Evolutionary conservation across 306 rosid species (phyloP), one percentile per base, ranked within the genome.

Genomic region (Ormosia emarginata): DNA sequence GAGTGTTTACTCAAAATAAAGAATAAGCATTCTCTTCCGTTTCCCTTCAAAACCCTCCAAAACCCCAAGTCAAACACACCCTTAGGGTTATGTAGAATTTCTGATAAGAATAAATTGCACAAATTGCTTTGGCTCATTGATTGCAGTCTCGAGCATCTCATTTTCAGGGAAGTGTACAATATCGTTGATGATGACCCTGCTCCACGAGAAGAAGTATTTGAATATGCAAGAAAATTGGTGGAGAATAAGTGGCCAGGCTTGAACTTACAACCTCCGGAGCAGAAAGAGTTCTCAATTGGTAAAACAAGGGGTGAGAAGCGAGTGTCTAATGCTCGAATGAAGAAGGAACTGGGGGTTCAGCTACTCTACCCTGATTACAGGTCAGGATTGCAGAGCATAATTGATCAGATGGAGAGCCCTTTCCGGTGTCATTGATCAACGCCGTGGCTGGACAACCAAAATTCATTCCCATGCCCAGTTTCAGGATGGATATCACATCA

Each of bases 101-200:
- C 24, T 1, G 0, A 24, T 24, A 15, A 5, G 2, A 32, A 50
- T 24, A 9, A 36, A 36, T 40, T 61, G 11, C 29, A 56, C 24
- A 33, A 63, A 33, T 33, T 11, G 41, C 32, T 73, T 81, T 52
- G 34, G 47, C 14, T 29, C 65, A 46, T 33, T 72, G 78, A 55
- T 57, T 44, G 18, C 33, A 30, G 50, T 75, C 43, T 67, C 17
- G 15, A 41, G 46, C 29, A 29, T 71, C 24, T 15, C 39, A 34
- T 53, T 79, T 87, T 70, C 90, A 95, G 98, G 87, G 81, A 79
- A 70, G 79, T 92, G 29, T 92, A 90, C 83, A 92, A 92, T 57
- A 86, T 92, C 14, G 97, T 93, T 13, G 99, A 95, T 50, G 97
- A 93, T 61, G 87, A 90, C 68, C 97, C 97, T 24, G 89, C 94